Conservation (phyloP, 1,139 yeast species). For the Wickerhamiella pararugosa region DNA sequence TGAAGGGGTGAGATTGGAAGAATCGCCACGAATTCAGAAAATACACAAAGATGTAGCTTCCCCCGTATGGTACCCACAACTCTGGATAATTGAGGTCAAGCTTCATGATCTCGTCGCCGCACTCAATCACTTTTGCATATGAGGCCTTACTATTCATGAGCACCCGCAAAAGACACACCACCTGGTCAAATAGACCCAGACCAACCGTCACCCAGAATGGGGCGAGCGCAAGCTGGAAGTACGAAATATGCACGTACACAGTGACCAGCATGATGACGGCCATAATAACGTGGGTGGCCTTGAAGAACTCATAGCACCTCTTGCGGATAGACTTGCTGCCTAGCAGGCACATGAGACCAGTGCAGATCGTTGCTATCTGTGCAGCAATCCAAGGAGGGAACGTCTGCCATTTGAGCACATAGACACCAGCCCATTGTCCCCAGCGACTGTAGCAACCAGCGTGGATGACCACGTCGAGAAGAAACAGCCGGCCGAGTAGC, state of each 20-base stretch:
- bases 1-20: conserved; percentile 46
- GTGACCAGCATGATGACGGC: conserved; percentile 12
- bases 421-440: conserved; percentile 12
- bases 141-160: background rate
- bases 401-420: conserved; percentile 1
- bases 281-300: conserved; percentile 11
- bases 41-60: conserved; percentile 26
- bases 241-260: conserved; percentile 11
- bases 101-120: conserved; percentile 5
- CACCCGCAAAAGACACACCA: conserved; percentile 1
- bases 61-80: conserved; percentile 24
- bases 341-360: conserved; percentile 5
- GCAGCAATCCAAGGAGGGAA: conserved; percentile 9
- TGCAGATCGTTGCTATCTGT: conserved; percentile 3
- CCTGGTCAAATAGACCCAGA: conserved; percentile 3
- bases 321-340: conserved; percentile 30
- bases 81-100: conserved; percentile 15
- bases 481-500: conserved; percentile 43
- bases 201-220: conserved; percentile 1
- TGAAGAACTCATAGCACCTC: conserved; percentile 47
- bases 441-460: conserved; percentile 17
- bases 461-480: conserved; percentile 30
- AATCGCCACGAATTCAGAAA: conserved; percentile 30
- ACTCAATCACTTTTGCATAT: background rate
- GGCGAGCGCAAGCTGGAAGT: conserved; percentile 4